These are phyloP conservation scores for Sclerotinia nivalis DNA, from an alignment of 2,329 filamentous ascomycete genomes.

Conservation along the genomic window DNA sequence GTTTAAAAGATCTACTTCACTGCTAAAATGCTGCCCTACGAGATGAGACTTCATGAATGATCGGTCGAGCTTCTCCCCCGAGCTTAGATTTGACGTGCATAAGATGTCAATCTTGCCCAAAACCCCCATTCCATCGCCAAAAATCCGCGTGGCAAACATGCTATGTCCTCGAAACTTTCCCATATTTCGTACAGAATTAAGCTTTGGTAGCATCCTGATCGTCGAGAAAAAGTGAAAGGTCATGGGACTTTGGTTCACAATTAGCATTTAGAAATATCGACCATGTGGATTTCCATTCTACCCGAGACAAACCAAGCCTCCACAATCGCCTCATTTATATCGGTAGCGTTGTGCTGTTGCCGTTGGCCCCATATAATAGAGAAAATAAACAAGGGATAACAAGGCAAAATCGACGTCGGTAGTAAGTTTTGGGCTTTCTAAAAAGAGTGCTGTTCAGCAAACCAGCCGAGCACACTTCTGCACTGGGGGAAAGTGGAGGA, in stretches of 20 bases:
- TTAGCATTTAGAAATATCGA: not conserved
- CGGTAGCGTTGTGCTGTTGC: constrained; percentile 5
- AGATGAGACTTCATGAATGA: not conserved
- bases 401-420: constrained; percentile 21
- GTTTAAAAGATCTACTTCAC: not conserved
- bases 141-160: constrained; percentile 16
- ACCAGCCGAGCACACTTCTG: constrained; percentile 2
- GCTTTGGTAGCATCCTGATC: not conserved
- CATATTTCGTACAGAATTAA: constrained; percentile 6
- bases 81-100: constrained; percentile 20
- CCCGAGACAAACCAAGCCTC: constrained; percentile 17
- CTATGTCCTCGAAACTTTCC: not conserved
- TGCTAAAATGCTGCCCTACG: not conserved
- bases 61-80: constrained; percentile 9
- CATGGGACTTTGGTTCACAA: constrained; percentile 1
- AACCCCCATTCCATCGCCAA: constrained; percentile 9
- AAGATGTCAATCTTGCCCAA: constrained; percentile 13
- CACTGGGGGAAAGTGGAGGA: constrained; percentile 13
- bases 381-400: constrained; percentile 1
- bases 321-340: constrained; percentile 8
- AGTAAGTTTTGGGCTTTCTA: constrained; percentile 6
- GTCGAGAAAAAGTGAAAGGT: not conserved
- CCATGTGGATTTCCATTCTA: not conserved
- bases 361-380: not conserved
- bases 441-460: constrained; percentile 3